A percentile compares a stretch with the other conserved stretches of the same genome.
These are phyloP conservation scores for Zasmidium citrigriseum DNA, from an alignment of 2,329 filamentous ascomycete species.

Conservation along the genomic window DNA sequence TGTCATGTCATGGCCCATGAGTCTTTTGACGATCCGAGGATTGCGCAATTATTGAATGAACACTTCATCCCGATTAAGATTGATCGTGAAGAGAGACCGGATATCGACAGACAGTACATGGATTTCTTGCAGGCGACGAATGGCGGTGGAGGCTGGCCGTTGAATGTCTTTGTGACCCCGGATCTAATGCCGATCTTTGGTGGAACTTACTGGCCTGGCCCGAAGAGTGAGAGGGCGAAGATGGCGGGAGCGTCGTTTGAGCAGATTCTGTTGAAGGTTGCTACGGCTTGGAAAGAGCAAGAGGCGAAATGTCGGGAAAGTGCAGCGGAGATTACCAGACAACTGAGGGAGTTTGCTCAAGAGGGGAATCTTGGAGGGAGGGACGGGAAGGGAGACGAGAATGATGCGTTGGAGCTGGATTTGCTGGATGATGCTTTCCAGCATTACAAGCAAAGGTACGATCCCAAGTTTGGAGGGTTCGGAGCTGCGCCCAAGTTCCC, in stretches of 20 bases:
- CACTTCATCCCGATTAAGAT: conserved; percentile 90
- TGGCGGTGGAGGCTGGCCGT: conserved; percentile 86
- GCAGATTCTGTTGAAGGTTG: conserved; percentile 77
- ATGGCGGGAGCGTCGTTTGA: conserved; percentile 73
- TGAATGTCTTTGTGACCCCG: conserved; percentile 95
- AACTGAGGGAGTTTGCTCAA: conserved; percentile 83
- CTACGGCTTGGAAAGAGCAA: conserved; percentile 76
- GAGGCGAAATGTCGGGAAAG: conserved; percentile 80
- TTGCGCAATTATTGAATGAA: conserved; percentile 80
- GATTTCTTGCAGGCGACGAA: conserved; percentile 96
- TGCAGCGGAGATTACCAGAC: conserved; percentile 76
- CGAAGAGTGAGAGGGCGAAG: conserved; percentile 56
- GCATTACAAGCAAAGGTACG: conserved; percentile 79
- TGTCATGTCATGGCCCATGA: conserved; percentile 89
- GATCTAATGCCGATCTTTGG: conserved; percentile 93
- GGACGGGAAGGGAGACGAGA: conserved; percentile 35
- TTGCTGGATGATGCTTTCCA: conserved; percentile 86
- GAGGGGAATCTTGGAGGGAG: conserved; percentile 68
- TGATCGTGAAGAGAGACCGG: conserved; percentile 89
- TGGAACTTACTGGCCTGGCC: conserved; percentile 92
- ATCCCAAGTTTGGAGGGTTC: conserved; percentile 78
- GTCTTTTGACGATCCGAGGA: conserved; percentile 80
- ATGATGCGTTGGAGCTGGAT: conserved; percentile 81
- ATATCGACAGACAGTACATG: conserved; percentile 96
- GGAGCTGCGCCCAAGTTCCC: conserved; percentile 78